Evolutionary conservation across 2,329 filamentous ascomycete genomes (phyloP), one percentile per base, ranked within the genome.

Genomic region (Calonectria leucothoes): DNA sequence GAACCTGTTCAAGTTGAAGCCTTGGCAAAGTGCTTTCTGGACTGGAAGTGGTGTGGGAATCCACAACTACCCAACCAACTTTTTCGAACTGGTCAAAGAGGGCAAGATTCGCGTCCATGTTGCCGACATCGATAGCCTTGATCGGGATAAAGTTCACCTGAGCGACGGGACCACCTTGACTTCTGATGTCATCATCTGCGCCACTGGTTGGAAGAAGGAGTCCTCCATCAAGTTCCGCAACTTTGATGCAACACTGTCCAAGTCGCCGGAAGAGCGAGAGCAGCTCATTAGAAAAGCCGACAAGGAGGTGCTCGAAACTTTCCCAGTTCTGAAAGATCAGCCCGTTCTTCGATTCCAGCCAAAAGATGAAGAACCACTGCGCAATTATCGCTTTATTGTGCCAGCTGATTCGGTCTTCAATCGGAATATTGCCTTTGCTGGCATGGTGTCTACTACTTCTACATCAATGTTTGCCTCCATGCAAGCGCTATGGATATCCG

Each of bases 401-500:
- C 79, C 80, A 2, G 63, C 74, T 1, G 63, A 42, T 6, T 29
- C 69, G 35, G 55, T 75, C 1, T 76, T 77, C 23, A 51, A 73
- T 8, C 69, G 83, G 23, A 79, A 77, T 20, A 71, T 85, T n/a
- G 84, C 83, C 27, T 82, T 79, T 29, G 78, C 76, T 8, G 84
- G 84, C 17, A 76, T 84, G 45, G 76, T 80, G 15, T 76, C 74
- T n/a, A 83, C 80, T 8, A 77, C 82, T 25, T 80, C 79, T 42
- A 84, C 82, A 6, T 75, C 80, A 20, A 79, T 82, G 37, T 81
- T 80, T 52, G 82, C 83, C 10, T 76, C 79, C 6, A 71, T 80
- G n/a, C 83, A 85, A 63, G 88, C 87, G 1, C 83, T 89, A 6
- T 91, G 89, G 89, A 84, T 91, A 29, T 84, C 87, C 0, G 91